phyloP scores from a whole-genome alignment of 257 asterid genomes.

The Nyctanthes arbortristis region DNA sequence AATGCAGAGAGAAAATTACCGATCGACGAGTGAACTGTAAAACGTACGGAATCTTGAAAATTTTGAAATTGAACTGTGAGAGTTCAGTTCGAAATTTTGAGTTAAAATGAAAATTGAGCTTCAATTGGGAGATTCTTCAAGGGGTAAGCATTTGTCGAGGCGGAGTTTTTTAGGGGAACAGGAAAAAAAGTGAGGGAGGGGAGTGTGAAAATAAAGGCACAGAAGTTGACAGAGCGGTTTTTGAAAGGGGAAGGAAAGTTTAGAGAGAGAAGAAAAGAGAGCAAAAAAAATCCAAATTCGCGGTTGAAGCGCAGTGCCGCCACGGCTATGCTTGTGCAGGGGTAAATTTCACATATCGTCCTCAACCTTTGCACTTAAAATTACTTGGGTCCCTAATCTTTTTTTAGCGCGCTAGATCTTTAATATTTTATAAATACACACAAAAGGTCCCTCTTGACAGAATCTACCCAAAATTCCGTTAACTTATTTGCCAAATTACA shows the following conservation, averaged over 20 bases:
- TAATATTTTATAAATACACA: no score
- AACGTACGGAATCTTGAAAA: conserved; percentile 25
- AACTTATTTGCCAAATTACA: no score
- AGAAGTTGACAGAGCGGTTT: conserved; percentile 1
- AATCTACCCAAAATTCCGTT: no score
- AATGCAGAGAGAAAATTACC: conserved; percentile 25
- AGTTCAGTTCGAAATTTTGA: conserved; percentile 6
- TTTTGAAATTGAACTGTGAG: not conserved
- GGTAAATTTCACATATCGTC: no score
- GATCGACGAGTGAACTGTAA: conserved; percentile 24
- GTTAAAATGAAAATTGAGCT: not conserved
- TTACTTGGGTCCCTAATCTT: no score
- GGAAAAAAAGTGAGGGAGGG: not conserved
- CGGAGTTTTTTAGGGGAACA: not conserved
- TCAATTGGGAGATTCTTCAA: not conserved
- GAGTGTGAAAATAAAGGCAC: not conserved
- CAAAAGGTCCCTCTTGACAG: no score
- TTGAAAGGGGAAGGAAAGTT: not conserved
- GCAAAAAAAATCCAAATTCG: conserved; percentile 13
- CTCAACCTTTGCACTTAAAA: no score
- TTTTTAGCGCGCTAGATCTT: no score
- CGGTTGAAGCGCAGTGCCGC: conserved; percentile 20
- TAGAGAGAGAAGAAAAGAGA: not conserved
- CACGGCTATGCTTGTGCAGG: conserved; percentile 1
- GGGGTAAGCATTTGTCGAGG: not conserved